phyloP scores from a whole-genome alignment of 2,329 filamentous ascomycete species.

The Elsinoe fawcettii region DNA sequence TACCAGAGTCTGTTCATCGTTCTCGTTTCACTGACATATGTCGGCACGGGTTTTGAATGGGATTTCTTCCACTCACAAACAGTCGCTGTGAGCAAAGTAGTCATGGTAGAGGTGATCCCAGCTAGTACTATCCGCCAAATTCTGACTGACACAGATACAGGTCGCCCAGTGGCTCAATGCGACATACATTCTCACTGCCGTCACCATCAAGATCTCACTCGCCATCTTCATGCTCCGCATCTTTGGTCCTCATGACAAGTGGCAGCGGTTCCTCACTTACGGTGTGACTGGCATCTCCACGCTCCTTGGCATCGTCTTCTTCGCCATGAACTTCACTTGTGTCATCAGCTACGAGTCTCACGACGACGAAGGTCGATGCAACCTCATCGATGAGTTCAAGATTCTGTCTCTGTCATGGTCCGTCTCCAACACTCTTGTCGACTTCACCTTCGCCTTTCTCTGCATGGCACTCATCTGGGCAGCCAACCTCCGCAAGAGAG shows the following conservation, averaged over 20 bases:
- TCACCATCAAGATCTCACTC: slow-evolving; percentile 11
- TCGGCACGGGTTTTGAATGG: slow-evolving; percentile 8
- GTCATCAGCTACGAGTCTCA: slow-evolving; percentile 14
- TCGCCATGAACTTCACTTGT: slow-evolving; percentile 15
- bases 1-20: slow-evolving; percentile 10
- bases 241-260: slow-evolving; percentile 8
- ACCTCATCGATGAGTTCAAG: slow-evolving; percentile 4
- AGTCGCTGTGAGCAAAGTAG: slow-evolving; percentile 2
- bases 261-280: slow-evolving; percentile 11
- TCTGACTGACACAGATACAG: slow-evolving; percentile 12
- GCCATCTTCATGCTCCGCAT: slow-evolving; percentile 14
- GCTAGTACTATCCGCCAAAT: neutral
- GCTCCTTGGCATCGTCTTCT: slow-evolving; percentile 6
- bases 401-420: slow-evolving; percentile 4
- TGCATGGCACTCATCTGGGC: slow-evolving; percentile 10
- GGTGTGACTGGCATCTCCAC: neutral
- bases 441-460: slow-evolving; percentile 10
- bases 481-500: slow-evolving; percentile 9
- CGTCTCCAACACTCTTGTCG: slow-evolving; percentile 1
- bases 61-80: slow-evolving; percentile 10
- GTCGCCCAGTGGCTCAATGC: slow-evolving; percentile 13
- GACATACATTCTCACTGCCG: neutral
- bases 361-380: slow-evolving; percentile 4
- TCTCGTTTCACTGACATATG: slow-evolving; percentile 9
- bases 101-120: slow-evolving; percentile 9